Conservation (phyloP, 257 asterid genomes). For the Plantago ovata region DNA sequence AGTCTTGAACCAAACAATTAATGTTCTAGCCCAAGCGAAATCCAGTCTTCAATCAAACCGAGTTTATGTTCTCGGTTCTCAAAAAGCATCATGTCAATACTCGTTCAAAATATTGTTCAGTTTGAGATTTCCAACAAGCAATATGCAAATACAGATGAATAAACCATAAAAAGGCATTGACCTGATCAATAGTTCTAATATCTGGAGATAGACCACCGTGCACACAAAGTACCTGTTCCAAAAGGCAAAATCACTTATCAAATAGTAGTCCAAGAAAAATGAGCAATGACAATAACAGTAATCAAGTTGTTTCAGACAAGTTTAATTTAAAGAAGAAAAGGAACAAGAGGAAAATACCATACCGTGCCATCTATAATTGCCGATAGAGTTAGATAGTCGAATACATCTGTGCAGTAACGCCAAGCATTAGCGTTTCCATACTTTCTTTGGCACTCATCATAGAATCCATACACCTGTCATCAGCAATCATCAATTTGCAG, state of each 20-base stretch:
- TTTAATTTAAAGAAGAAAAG: conserved; percentile 11
- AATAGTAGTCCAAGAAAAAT: conserved; percentile 11
- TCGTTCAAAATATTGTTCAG: too few relatives aligned
- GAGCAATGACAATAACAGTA: background rate
- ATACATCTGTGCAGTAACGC: conserved; percentile 99
- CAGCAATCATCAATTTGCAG: conserved; percentile 15
- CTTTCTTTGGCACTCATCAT: conserved; percentile 97
- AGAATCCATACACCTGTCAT: conserved; percentile 91
- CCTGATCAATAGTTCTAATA: conserved; percentile 95
- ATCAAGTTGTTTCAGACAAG: background rate
- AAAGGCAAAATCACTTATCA: conserved; percentile 11
- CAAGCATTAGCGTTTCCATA: conserved; percentile 98
- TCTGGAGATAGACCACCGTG: conserved; percentile 99
- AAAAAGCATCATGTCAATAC: conserved; percentile 7
- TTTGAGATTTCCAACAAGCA: conserved; percentile 2
- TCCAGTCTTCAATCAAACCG: too few relatives aligned
- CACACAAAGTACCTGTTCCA: conserved; percentile 84
- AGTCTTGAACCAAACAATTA: too few relatives aligned
- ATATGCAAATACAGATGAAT: background rate
- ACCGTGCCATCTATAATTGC: conserved; percentile 98
- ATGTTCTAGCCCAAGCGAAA: too few relatives aligned
- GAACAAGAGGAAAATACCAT: too few relatives aligned
- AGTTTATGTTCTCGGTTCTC: conserved; percentile 5
- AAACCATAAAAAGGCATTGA: conserved; percentile 15
- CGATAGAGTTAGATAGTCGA: conserved; percentile 89